Base-by-base conservation (phyloP, 371 early-diverging fungal species). In the Apophysomyces trapeziformis region DNA sequence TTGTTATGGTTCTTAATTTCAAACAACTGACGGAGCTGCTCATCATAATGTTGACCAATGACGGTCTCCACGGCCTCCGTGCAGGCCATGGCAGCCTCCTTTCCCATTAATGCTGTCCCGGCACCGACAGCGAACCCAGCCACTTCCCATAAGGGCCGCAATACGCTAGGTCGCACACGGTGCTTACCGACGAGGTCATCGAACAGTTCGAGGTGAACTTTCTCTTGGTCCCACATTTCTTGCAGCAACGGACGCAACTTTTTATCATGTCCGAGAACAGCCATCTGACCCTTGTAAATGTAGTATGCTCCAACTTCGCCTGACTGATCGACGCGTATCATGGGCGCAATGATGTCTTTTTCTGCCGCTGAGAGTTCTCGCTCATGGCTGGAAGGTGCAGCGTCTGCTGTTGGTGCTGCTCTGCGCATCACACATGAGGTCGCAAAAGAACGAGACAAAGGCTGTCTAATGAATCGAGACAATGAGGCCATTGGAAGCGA, bases 31-130 rank as follows among this genome's bases (percentile, higher is more conserved):
- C 95, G 80, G 44, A 95, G 67, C 73, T 95, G 95, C 64, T 96
- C 96, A 71, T 98, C 95, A 74, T 98, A 98, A 70, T 98, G 98
- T 46, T 90, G 80, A n/a, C 98, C 98, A 76, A 98, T 97, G 14
- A 93, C 94, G 0, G 97, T 95, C 77, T 98, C 99, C 14, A 97
- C 99, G 1, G 98, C 98, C 70, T 98, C 99, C 0, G 99, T 98
- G 76, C 97, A 97, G 3, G 96, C 95, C 98, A 98, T 98, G 32
- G 97, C 97, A 5, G 96, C 96, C 64, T 95, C 93, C 68, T 93
- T 91, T 13, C 98, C 98, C 72, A 98, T 68, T 63, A 94, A 58
- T 5, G 97, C 98, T 0, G 98, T 95, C 4, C 87, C 90, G 26
- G 86, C 91, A 16, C 98, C 98, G 6, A 97, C 82, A 0, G 89